Percentiles rank a stretch among this genome's conserved stretches.
These are phyloP conservation scores for Phytophthora agathidicida DNA, from an alignment of 352 stramenopile species.

Conservation along the genomic window DNA sequence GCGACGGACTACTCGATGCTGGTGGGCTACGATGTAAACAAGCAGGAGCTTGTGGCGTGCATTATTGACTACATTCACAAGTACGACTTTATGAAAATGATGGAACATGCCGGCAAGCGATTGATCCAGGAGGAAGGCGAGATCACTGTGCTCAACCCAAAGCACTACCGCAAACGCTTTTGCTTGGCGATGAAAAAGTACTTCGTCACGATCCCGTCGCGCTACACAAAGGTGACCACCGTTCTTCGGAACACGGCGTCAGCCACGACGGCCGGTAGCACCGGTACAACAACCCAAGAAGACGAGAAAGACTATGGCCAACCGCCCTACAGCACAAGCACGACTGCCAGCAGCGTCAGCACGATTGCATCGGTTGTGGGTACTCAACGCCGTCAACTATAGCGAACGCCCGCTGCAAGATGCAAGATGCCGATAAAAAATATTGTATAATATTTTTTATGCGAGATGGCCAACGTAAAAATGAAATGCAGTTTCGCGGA, in stretches of 20 bases:
- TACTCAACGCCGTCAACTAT: constrained; percentile 24
- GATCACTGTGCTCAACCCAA: constrained; percentile 88
- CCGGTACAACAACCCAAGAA: constrained; percentile 28
- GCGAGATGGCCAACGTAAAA: constrained; percentile 37
- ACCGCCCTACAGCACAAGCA: constrained; percentile 36
- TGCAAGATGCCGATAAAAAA: constrained; percentile 22
- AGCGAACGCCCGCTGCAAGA: background rate
- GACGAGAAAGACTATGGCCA: constrained; percentile 38
- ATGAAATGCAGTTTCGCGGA: constrained; percentile 34
- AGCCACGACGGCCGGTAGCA: constrained; percentile 28
- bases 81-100: constrained; percentile 92
- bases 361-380: constrained; percentile 25
- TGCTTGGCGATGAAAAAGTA: constrained; percentile 90
- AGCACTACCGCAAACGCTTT: constrained; percentile 88
- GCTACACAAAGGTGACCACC: constrained; percentile 85
- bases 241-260: constrained; percentile 52
- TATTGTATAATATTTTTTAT: constrained; percentile 39
- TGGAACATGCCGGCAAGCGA: constrained; percentile 88
- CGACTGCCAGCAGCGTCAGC: constrained; percentile 35
- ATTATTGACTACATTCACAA: constrained; percentile 94
- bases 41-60: constrained; percentile 85
- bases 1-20: constrained; percentile 91
- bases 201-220: constrained; percentile 86
- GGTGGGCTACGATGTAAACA: constrained; percentile 86
- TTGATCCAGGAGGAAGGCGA: constrained; percentile 90